Conservation (phyloP, 345 rosid genomes). For the Gossypium australe region DNA sequence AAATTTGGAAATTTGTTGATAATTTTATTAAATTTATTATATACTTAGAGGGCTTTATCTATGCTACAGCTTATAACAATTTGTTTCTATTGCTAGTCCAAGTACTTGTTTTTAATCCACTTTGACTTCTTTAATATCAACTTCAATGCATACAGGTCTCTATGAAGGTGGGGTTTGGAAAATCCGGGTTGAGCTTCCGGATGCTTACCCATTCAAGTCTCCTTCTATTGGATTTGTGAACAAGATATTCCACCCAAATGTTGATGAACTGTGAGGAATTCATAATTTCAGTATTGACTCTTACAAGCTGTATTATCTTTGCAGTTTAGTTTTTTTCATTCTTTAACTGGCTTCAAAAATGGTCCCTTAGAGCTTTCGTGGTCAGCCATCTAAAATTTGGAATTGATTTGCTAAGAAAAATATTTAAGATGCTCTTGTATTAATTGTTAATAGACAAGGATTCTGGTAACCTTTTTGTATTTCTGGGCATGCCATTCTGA, state of each 20-base stretch:
- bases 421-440: not conserved
- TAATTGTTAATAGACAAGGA: not conserved
- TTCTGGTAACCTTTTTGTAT: not conserved
- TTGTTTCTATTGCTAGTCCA: not conserved
- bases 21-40: too few species aligned
- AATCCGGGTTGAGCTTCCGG: conserved; percentile 69
- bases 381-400: not conserved
- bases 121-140: not conserved
- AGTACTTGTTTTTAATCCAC: not conserved
- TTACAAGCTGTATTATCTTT: not conserved
- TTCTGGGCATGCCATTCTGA: not conserved
- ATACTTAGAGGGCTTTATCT: not conserved
- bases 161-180: conserved; percentile 46
- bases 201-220: conserved; percentile 74
- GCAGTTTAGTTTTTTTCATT: conserved; percentile 2
- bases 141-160: conserved; percentile 37
- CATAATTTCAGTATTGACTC: conserved; percentile 7
- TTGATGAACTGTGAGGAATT: conserved; percentile 63
- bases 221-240: conserved; percentile 69
- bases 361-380: not conserved
- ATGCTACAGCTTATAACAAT: not conserved
- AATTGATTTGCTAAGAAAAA: not conserved
- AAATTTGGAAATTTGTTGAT: not conserved
- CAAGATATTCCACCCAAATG: conserved; percentile 78
- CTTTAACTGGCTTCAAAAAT: not conserved